Percentiles rank a stretch among this genome's conserved stretches.
These are phyloP conservation scores for Roridomyces roridus DNA, from an alignment of 768 basidiomycete genomes.

Conservation along the genomic window DNA sequence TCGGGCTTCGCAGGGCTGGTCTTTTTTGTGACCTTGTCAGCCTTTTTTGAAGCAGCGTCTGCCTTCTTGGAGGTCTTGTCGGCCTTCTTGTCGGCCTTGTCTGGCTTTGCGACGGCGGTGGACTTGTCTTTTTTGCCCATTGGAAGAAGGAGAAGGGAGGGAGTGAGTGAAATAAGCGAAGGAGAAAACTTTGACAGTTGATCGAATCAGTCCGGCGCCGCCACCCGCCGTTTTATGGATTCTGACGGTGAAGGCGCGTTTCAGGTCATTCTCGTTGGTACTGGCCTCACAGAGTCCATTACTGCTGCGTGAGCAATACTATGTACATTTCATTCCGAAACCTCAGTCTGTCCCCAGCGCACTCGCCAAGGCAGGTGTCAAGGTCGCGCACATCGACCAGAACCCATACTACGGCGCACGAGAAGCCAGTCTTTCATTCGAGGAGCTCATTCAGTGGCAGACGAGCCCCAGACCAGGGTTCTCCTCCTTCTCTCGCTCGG, in stretches of 20 bases:
- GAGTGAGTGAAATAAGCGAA: neutral
- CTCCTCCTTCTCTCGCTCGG: conserved; percentile 51
- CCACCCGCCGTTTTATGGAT: neutral
- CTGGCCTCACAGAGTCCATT: conserved; percentile 87
- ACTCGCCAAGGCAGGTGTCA: conserved; percentile 86
- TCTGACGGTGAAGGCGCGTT: conserved; percentile 49
- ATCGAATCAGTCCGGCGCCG: neutral
- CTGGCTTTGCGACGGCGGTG: conserved; percentile 13
- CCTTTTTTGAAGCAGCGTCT: conserved; percentile 37
- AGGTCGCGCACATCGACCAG: conserved; percentile 86
- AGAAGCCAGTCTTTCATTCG: conserved; percentile 81
- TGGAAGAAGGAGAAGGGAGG: conserved; percentile 28
- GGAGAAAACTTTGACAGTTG: neutral
- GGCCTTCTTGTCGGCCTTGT: conserved; percentile 32
- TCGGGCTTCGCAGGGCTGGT: conserved; percentile 28
- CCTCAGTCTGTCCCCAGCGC: conserved; percentile 57
- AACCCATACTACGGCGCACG: conserved; percentile 86
- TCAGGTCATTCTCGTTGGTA: conserved; percentile 75
- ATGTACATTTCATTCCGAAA: conserved; percentile 9
- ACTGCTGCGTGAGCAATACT: conserved; percentile 76
- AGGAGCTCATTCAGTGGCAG: conserved; percentile 81
- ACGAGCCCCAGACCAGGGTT: conserved; percentile 44
- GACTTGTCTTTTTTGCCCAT: conserved; percentile 54
- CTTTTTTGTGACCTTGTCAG: conserved; percentile 35
- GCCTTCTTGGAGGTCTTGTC: conserved; percentile 40